These are phyloP conservation scores for Saccharomycopsis crataegensis DNA, from an alignment of 1,139 yeast species.

Conservation along the genomic window DNA sequence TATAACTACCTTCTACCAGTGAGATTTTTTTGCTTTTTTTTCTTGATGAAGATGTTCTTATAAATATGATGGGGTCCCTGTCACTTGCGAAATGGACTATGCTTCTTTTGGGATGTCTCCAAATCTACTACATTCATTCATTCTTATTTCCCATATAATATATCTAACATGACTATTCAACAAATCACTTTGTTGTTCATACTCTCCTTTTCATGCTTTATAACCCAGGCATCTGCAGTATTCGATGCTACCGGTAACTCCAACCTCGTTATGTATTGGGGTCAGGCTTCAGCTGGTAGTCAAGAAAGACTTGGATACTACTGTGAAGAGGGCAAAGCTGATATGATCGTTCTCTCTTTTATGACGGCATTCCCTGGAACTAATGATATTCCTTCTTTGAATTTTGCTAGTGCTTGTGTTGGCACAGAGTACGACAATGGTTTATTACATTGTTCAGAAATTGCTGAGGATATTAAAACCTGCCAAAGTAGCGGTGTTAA, in stretches of 20 bases:
- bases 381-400: slow-evolving; percentile 38
- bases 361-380: slow-evolving; percentile 53
- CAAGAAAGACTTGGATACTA: slow-evolving; percentile 60
- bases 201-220: not conserved
- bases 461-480: slow-evolving; percentile 70
- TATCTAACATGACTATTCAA: not conserved
- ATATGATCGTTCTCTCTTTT: slow-evolving; percentile 68
- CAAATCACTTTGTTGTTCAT: not conserved
- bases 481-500: slow-evolving; percentile 79
- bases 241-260: slow-evolving; percentile 41
- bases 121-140: not conserved
- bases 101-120: not conserved
- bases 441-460: slow-evolving; percentile 49
- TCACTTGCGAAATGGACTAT: not conserved
- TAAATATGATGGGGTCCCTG: no score
- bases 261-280: slow-evolving; percentile 85
- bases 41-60: no score
- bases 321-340: slow-evolving; percentile 64
- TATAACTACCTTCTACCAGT: no score
- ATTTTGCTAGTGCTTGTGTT: slow-evolving; percentile 64
- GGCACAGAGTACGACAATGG: slow-evolving; percentile 47
- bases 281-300: slow-evolving; percentile 75
- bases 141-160: not conserved
- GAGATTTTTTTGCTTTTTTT: no score
- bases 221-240: slow-evolving; percentile 23